A percentile compares a stretch with the other conserved stretches of the same genome.
phyloP scores from a whole-genome alignment of 1,139 yeast species.

The Lodderomyces orthopsilosis region DNA sequence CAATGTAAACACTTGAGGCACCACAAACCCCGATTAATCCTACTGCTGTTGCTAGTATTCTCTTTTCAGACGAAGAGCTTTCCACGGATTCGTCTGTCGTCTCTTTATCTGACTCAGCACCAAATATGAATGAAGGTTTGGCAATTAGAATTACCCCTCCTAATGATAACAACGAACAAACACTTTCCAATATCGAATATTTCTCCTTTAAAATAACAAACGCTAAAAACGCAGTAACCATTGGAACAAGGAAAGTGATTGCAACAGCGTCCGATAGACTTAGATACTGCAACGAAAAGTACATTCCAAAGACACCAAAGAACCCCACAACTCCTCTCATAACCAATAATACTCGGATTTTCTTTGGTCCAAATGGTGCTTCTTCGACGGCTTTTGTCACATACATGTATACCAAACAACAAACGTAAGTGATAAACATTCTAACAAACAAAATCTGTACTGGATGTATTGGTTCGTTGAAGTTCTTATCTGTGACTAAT shows the following conservation, averaged over 20 bases:
- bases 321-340: conserved; percentile 77
- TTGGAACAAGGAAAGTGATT: conserved; percentile 75
- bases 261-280: conserved; percentile 76
- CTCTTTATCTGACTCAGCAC: conserved; percentile 34
- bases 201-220: conserved; percentile 63
- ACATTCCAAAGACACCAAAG: conserved; percentile 73
- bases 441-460: conserved; percentile 73
- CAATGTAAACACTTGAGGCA: conserved; percentile 67
- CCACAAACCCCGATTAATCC: conserved; percentile 72
- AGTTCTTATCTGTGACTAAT: conserved; percentile 59
- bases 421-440: conserved; percentile 66
- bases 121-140: conserved; percentile 73
- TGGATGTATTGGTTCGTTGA: conserved; percentile 63
- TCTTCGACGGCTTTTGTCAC: conserved; percentile 50
- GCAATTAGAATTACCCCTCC: conserved; percentile 79
- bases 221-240: conserved; percentile 74
- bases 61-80: conserved; percentile 37
- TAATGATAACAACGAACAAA: conserved; percentile 67
- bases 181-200: conserved; percentile 65
- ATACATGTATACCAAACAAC: conserved; percentile 55
- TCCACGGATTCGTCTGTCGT: conserved; percentile 36
- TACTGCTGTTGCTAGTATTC: conserved; percentile 58
- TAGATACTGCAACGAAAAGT: conserved; percentile 70
- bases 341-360: conserved; percentile 51
- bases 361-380: conserved; percentile 71